Base-by-base conservation (phyloP, 345 rosid species). In the Dipteronia dyeriana region DNA sequence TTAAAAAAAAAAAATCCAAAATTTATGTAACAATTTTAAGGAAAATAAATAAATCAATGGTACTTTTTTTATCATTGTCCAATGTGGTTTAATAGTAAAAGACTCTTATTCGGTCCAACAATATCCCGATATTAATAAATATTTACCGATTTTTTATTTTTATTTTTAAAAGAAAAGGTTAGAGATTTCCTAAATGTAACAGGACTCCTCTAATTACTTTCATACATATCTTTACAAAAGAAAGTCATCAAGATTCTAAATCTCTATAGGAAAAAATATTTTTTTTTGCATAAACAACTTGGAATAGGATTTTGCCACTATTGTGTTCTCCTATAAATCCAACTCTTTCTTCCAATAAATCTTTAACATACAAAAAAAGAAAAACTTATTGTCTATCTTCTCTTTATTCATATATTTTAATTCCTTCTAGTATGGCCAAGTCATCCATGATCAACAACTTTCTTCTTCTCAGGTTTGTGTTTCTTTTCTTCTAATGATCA, bases 401-500 rank as follows among this genome's bases (percentile, higher is more conserved):
- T 60, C 56, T 19, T 4, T 29, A 16, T 51, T 7, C 13, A 29
- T 29, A 2, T 29, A 29, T 61, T 13, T 38, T 17, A 41, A 10
- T 38, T 43, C 6, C 9, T 16, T 20, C 38, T 41, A 68, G 0
- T 66, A 79, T 82, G 84, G 76, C 79, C 3, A 81, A 75, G 76
- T 51, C 78, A 64, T 73, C 57, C 63, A 7, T 43, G 26, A 73
- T 53, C 22, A 79, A 62, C 14, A 76, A 53, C 76, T 47, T 82
- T 65, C 76, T 74, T n/a, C 76, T 79, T 49, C 41, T 78, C 80
- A 68, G 82, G 73, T 69, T 26, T 19, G 54, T 25, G 26, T 38
- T 22, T 70, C 9, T 19, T 41, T 12, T 19, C 16, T 64, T 19
- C 7, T 14, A 29, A 49, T 19, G 1, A 31, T 26, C 70, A 31